A percentile compares a stretch with the other conserved stretches of the same genome.
phyloP scores from a whole-genome alignment of 768 basidiomycete species.

The Leccinum boreale region DNA sequence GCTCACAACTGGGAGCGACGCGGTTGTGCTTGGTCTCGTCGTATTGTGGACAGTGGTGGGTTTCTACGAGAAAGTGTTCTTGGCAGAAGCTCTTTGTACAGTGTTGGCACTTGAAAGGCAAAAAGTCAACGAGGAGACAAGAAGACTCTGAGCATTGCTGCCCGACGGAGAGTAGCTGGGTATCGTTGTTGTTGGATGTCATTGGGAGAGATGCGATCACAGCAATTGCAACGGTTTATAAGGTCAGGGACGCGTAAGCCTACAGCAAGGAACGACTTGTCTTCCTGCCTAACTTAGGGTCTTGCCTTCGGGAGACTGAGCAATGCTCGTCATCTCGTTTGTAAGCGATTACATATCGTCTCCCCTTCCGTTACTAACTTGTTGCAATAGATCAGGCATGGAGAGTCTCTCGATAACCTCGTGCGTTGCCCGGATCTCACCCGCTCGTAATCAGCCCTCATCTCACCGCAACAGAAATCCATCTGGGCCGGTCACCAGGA shows the following conservation, averaged over 20 bases:
- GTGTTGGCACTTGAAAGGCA: slow-evolving; percentile 85
- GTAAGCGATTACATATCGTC: slow-evolving; percentile 13
- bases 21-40: slow-evolving; percentile 70
- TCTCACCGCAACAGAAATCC: slow-evolving; percentile 29
- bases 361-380: not conserved
- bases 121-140: slow-evolving; percentile 76
- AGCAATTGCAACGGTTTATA: slow-evolving; percentile 14
- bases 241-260: slow-evolving; percentile 26
- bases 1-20: slow-evolving; percentile 72
- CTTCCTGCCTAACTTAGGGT: too few relatives aligned
- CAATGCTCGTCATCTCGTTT: slow-evolving; percentile 25
- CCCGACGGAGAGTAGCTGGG: slow-evolving; percentile 64
- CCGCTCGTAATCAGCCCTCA: not conserved
- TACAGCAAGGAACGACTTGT: not conserved
- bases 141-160: slow-evolving; percentile 65
- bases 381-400: slow-evolving; percentile 60
- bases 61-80: slow-evolving; percentile 71
- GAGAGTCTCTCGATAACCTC: slow-evolving; percentile 74
- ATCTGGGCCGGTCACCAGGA: slow-evolving; percentile 80
- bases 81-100: slow-evolving; percentile 70
- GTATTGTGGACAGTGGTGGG: slow-evolving; percentile 66
- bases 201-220: not conserved
- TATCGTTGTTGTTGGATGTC: slow-evolving; percentile 32
- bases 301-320: not conserved
- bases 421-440: slow-evolving; percentile 31